These are phyloP conservation scores for Musa itinerans DNA, from an alignment of 176 grass and related monocot species.

Conservation along the genomic window DNA sequence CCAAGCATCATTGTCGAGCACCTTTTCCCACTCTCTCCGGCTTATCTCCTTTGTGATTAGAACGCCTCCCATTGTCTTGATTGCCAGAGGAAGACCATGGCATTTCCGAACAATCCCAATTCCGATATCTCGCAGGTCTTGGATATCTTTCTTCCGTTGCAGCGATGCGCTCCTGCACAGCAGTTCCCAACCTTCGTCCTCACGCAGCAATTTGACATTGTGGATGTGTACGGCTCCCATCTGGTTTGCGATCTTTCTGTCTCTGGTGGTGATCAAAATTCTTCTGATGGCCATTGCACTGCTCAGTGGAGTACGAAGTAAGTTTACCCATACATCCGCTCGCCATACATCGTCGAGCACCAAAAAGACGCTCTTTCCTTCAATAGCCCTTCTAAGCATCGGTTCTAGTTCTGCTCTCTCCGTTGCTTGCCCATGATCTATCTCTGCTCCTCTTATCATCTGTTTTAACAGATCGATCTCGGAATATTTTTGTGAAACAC, in stretches of 20 bases:
- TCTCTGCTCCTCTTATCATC: background rate
- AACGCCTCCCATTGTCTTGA: background rate
- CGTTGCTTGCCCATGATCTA: background rate
- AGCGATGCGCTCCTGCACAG: slow-evolving; percentile 19
- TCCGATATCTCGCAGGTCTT: background rate
- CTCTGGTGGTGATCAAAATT: slow-evolving; percentile 32
- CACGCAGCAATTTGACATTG: too few species aligned
- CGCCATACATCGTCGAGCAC: slow-evolving; percentile 31
- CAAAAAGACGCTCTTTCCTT: slow-evolving; percentile 29
- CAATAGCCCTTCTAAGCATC: background rate
- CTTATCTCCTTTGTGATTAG: background rate
- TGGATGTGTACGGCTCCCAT: too few species aligned
- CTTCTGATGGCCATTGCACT: background rate
- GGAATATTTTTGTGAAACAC: too few species aligned
- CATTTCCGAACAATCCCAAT: background rate
- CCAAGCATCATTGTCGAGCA: background rate
- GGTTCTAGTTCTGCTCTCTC: background rate
- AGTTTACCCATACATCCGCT: slow-evolving; percentile 25
- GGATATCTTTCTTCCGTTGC: slow-evolving; percentile 13
- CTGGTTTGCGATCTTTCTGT: background rate
- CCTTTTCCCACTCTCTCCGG: background rate
- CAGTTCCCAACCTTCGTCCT: slow-evolving; percentile 20
- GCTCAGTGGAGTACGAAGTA: slow-evolving; percentile 6
- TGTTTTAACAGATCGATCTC: too few species aligned
- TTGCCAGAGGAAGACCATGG: background rate